Evolutionary conservation across 352 stramenopile species (phyloP), one percentile per base, ranked within the genome.

Genomic region (Elongisporangium prolatum): DNA sequence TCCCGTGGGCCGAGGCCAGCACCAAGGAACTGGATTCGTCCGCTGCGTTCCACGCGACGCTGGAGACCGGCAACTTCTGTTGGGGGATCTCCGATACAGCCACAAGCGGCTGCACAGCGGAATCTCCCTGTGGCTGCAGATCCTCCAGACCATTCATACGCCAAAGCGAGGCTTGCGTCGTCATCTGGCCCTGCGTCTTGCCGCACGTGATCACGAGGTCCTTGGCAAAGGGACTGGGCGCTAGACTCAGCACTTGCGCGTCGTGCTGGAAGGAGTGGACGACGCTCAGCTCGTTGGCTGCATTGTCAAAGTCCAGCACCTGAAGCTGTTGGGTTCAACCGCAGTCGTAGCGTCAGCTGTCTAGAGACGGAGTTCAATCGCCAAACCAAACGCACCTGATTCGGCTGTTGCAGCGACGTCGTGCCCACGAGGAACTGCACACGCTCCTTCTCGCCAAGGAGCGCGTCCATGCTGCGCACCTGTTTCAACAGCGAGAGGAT

Each of bases 371-470:
- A 2, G 4, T 20, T 24, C 16, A 38, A 25, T 22, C 16, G 21
- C 34, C 11, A 21, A 3, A 50, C 34, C 11, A 21, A 3, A 50
- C 64, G 56, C 48, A 91, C 74, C 66, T 89, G 72, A 58, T 95
- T 95, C 25, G 67, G 58, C 44, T 84, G 72, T 57, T 84, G 80
- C 56, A 90, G 79, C 11, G 69, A 71, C 16, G 74, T 75, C 17
- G 79, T 91, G 54, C 83, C 83, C 11, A 89, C 57, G 48, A 93
- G 64, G 63, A 91, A 94, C 55, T 75, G 80, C 57, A 72, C 66
- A 48, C 67, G 63, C 48, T 86, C 74, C 50, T 84, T 90, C 38
- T 91, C 77, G 5, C 63, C 81, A 21, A 86, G 52, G 28, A 93
- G 57, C 16, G 85, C 75, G 52, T 91, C 85, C 37, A 95, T 65